These are phyloP conservation scores for Pyrus hybrid DNA, from an alignment of 331 rosid genomes.

Conservation along the genomic window DNA sequence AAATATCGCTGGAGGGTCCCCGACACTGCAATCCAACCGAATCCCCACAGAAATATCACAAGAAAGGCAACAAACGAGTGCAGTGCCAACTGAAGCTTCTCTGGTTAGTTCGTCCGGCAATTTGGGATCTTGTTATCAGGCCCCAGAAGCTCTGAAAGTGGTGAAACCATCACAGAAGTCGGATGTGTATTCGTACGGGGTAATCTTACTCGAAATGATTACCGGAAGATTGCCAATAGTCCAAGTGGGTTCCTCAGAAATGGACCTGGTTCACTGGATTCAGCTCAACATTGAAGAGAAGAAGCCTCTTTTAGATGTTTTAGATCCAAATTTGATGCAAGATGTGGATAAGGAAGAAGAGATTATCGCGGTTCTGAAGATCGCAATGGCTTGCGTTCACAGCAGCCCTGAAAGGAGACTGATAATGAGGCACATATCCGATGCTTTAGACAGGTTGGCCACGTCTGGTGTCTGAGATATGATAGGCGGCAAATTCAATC, in stretches of 20 bases:
- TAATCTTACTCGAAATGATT: constrained; percentile 78
- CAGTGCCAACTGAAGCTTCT: constrained; percentile 39
- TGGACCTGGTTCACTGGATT: constrained; percentile 94
- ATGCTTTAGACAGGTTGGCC: constrained; percentile 67
- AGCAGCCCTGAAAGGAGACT: constrained; percentile 85
- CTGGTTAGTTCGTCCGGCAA: constrained; percentile 23
- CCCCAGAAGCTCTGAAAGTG: constrained; percentile 75
- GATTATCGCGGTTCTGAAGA: constrained; percentile 76
- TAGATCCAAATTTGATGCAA: constrained; percentile 61
- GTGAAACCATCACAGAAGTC: constrained; percentile 98
- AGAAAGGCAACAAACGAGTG: constrained; percentile 49
- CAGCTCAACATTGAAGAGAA: constrained; percentile 90
- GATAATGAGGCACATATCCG: constrained; percentile 69
- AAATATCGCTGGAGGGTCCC: constrained; percentile 83
- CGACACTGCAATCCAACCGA: constrained; percentile 67
- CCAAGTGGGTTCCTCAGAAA: constrained; percentile 67
- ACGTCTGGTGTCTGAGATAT: constrained; percentile 40
- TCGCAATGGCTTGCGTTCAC: constrained; percentile 84
- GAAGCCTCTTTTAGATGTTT: constrained; percentile 75
- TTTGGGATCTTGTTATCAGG: constrained; percentile 63
- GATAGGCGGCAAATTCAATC: constrained; percentile 16
- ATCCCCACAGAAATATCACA: constrained; percentile 52
- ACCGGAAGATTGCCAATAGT: constrained; percentile 72
- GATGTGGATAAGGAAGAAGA: constrained; percentile 74
- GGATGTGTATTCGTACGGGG: constrained; percentile 93